A percentile compares a stretch with the other conserved stretches of the same genome.
Conservation (phyloP, 441 rosid genomes). For the Croton laevigatus region DNA sequence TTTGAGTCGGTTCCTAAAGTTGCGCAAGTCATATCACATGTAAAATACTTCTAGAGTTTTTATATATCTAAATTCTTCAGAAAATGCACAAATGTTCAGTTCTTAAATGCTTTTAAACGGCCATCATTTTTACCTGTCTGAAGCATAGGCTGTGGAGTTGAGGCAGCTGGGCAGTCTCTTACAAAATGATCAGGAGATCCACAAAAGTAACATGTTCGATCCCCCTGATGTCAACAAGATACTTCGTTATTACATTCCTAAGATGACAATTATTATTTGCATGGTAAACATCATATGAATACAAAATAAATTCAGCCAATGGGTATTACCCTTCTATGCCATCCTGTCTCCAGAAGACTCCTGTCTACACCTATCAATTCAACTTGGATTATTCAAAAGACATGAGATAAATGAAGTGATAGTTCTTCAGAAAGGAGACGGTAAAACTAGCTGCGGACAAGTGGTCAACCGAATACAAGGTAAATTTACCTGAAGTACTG, state of each 20-base stretch:
- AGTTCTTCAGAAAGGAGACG: constrained; percentile 4
- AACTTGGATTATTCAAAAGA: constrained; percentile 12
- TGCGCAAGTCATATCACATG: not conserved
- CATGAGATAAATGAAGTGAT: constrained; percentile 5
- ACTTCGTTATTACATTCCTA: not conserved
- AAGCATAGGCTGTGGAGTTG: constrained; percentile 30
- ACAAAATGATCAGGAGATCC: constrained; percentile 53
- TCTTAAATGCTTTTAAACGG: not conserved
- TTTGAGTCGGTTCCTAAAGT: not conserved
- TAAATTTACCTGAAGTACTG: constrained; percentile 32
- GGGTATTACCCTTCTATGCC: constrained; percentile 37
- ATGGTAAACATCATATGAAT: not conserved
- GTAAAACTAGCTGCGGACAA: not conserved
- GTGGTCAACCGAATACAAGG: not conserved
- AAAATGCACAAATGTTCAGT: not conserved
- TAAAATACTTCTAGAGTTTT: not conserved
- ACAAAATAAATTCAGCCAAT: not conserved
- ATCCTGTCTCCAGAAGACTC: constrained; percentile 33
- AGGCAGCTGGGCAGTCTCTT: constrained; percentile 46
- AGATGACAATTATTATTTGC: not conserved
- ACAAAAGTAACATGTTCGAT: constrained; percentile 47
- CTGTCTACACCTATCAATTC: constrained; percentile 31
- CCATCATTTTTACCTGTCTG: constrained; percentile 32
- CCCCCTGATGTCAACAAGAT: constrained; percentile 33
- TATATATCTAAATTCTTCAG: not conserved